Conservation (phyloP, 495 filamentous ascomycete species). For the Astrocystis sublimbata region DNA sequence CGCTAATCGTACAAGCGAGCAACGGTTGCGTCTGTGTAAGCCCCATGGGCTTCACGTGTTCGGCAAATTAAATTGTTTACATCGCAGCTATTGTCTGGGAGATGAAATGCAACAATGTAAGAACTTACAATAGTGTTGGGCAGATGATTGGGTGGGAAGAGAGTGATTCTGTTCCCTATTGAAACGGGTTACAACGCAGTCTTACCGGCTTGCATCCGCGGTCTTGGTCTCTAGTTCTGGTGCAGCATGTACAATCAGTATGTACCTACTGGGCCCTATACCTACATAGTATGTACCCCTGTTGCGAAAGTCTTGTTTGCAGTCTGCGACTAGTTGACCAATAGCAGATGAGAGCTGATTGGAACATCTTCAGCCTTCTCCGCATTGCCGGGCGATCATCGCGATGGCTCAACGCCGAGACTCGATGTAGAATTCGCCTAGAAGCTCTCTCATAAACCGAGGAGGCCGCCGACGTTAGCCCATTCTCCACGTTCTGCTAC, state of each 20-base stretch:
- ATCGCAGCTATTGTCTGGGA: background rate
- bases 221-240: no score
- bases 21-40: background rate
- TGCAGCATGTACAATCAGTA: no score
- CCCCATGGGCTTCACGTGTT: background rate
- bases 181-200: constrained; percentile 16
- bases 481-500: constrained; percentile 8
- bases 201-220: constrained; percentile 16
- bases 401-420: background rate
- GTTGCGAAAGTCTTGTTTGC: background rate
- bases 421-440: background rate
- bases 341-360: background rate
- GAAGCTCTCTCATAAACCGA: background rate
- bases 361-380: background rate
- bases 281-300: no score
- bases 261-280: no score
- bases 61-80: background rate
- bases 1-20: no score
- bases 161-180: background rate
- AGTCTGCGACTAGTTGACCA: background rate
- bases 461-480: constrained; percentile 13
- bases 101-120: background rate
- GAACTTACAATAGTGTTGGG: background rate
- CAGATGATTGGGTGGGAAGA: background rate
- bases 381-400: background rate